Conservation (phyloP, 2,329 filamentous ascomycete species). For the Colletotrichum sp. region DNA sequence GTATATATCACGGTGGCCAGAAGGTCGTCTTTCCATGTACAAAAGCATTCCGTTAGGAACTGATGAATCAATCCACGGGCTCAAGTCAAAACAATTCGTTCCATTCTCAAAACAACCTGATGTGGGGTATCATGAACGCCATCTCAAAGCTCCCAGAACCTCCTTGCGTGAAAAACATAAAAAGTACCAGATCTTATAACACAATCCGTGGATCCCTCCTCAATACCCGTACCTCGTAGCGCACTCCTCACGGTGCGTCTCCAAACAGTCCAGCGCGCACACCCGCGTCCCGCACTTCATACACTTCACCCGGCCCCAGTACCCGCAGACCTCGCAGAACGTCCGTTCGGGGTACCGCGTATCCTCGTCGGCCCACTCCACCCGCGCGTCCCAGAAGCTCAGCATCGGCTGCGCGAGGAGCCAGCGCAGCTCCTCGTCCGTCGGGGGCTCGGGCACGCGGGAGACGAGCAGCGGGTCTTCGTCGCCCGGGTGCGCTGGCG, state of each 20-base stretch:
- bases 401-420: constrained; percentile 70
- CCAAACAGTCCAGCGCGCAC: constrained; percentile 79
- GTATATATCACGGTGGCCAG: not conserved
- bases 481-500: constrained; percentile 52
- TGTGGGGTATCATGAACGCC: not conserved
- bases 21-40: not conserved
- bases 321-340: constrained; percentile 83
- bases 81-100: not conserved
- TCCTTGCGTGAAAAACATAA: not conserved
- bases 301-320: constrained; percentile 80
- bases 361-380: constrained; percentile 45
- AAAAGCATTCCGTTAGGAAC: not conserved
- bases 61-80: not conserved
- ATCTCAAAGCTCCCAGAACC: not conserved
- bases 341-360: constrained; percentile 60
- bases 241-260: constrained; percentile 74
- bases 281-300: constrained; percentile 79
- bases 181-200: not conserved
- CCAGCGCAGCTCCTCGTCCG: constrained; percentile 66
- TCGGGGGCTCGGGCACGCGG: constrained; percentile 61
- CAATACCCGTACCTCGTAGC: constrained; percentile 66
- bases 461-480: constrained; percentile 63
- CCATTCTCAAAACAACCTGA: not conserved
- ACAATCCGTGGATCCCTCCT: not conserved
- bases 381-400: constrained; percentile 69